phyloP scores from a whole-genome alignment of 257 asterid genomes.

The Coffea eugenioides region DNA sequence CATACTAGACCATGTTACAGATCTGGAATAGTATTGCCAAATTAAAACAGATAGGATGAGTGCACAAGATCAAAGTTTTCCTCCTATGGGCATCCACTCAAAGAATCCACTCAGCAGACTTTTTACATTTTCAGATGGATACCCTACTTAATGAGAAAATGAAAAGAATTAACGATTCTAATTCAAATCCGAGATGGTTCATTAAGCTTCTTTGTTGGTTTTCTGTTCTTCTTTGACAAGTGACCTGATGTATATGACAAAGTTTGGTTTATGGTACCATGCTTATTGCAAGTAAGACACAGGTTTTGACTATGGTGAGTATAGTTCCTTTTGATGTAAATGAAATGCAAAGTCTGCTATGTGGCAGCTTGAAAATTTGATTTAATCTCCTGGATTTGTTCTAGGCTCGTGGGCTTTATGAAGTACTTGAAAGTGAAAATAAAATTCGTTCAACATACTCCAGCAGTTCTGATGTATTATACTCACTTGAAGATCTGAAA shows the following conservation, averaged over 20 bases:
- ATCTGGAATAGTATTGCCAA: background rate
- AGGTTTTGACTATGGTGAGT: background rate
- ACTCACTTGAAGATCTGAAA: slow-evolving; percentile 79
- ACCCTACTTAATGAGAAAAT: background rate
- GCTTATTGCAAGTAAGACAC: background rate
- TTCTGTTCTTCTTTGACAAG: background rate
- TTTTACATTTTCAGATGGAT: background rate
- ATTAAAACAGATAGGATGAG: background rate
- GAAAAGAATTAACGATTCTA: background rate
- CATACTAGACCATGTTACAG: too few relatives aligned
- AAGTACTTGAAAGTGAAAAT: slow-evolving; percentile 66
- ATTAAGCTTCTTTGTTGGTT: background rate
- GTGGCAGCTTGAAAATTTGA: slow-evolving; percentile 12
- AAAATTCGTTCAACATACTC: slow-evolving; percentile 52
- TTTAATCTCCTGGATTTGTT: slow-evolving; percentile 19
- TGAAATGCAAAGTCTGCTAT: background rate
- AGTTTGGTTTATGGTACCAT: background rate
- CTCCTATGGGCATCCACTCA: background rate
- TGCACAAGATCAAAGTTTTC: background rate
- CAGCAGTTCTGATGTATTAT: slow-evolving; percentile 49
- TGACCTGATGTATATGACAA: background rate
- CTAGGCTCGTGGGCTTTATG: slow-evolving; percentile 61
- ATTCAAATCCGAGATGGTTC: background rate
- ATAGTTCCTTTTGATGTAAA: background rate
- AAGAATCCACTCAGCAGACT: background rate